A percentile compares a stretch with the other conserved stretches of the same genome.
Evolutionary conservation across 23 red algal genomes (phyloP).

Genomic region (Gracilaria domingensis): DNA sequence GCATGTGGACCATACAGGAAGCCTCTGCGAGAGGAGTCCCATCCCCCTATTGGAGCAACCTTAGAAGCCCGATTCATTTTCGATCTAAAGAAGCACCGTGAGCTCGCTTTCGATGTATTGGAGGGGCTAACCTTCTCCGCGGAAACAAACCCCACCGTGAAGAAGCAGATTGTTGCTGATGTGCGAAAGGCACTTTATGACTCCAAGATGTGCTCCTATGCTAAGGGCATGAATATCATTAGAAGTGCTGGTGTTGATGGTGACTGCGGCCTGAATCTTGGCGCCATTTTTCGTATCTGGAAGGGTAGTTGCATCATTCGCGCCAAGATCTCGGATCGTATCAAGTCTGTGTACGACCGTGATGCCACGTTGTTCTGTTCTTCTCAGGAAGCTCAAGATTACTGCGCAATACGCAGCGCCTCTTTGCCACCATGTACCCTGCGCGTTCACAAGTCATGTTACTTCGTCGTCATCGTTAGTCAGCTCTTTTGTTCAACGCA

Average conservation of each 20-base stretch:
- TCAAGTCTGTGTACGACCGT: constrained; percentile 89
- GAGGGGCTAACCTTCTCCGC: constrained; percentile 31
- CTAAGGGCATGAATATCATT: constrained; percentile 96
- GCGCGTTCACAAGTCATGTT: neutral
- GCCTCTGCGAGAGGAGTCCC: constrained; percentile 80
- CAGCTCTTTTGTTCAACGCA: too few species aligned
- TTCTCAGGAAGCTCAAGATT: constrained; percentile 72
- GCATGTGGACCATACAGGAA: constrained; percentile 99
- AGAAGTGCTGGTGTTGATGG: constrained; percentile 76
- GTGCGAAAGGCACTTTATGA: too few species aligned
- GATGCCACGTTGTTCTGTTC: constrained; percentile 64
- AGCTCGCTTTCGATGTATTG: constrained; percentile 38
- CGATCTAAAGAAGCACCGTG: constrained; percentile 83
- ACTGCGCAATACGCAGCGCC: constrained; percentile 71
- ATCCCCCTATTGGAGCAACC: constrained; percentile 84
- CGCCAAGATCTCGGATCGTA: constrained; percentile 91
- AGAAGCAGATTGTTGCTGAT: constrained; percentile 74
- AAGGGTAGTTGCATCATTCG: constrained; percentile 99
- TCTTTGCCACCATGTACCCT: constrained; percentile 93
- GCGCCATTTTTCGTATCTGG: constrained; percentile 95
- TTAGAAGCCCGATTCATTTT: constrained; percentile 94
- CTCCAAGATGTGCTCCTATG: constrained; percentile 97
- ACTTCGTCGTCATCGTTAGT: too few species aligned
- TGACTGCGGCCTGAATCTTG: constrained; percentile 88
- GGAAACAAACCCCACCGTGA: neutral